Evolutionary conservation across 306 rosid species (phyloP), one percentile per base, ranked within the genome.

Genomic region (Cicer judaicum): DNA sequence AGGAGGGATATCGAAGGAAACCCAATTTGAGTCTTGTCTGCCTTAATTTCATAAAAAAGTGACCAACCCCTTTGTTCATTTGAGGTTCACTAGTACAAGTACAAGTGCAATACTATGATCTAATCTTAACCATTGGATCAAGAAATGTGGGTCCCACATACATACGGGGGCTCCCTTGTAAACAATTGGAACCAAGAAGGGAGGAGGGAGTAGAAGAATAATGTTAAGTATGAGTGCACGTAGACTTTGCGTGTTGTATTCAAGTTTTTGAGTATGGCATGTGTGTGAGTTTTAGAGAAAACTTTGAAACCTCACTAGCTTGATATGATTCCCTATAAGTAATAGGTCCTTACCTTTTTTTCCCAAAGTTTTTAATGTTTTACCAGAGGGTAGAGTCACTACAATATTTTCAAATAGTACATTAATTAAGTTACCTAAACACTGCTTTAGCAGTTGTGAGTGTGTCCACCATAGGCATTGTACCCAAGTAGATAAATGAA

Each of bases 231-330:
- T 62, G 93, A 85, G 88, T 85, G 87, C 84, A 91, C 87, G 85
- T 85, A 84, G 93, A 89, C 82, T 86, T 89, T 91, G 97, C 95
- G 97, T 91, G 96, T 91, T 83, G 87, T 56, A 24, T 49, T 44
- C 82, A 86, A 84, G 86, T 73, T 86, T 88, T 85, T 88, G 88
- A 91, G 87, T 89, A 79, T 74, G 77, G 78, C 80, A 72, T 72
- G 70, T 70, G 79, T 79, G 64, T 64, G 80, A 64, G 78, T 84
- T 74, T 74, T 66, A 70, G 82, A 69, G 81, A 80, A 79, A 76
- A 76, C 70, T 70, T 62, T 70, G 75, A 80, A 76, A 68, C 55
- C 74, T 82, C 70, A 79, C 71, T 79, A 81, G 82, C 61, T 85
- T 85, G 83, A 88, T 84, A 88, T 88, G 77, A 91, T 90, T 88